Evolutionary conservation across 1,139 yeast species (phyloP), one percentile per base, ranked within the genome.

Genomic region (Lodderomyces jiufengensis): DNA sequence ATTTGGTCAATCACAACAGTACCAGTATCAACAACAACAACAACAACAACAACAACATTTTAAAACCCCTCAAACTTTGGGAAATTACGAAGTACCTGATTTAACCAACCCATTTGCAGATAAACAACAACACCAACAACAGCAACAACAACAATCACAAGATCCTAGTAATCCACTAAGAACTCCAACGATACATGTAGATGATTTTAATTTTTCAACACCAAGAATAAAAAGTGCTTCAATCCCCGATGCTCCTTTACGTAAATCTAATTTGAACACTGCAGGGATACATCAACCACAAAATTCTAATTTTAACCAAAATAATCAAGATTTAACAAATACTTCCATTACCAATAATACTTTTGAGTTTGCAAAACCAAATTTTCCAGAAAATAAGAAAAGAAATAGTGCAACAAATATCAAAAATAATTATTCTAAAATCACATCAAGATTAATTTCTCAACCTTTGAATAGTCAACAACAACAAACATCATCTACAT

Each of bases 171-270:
- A 22, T n/a, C 35, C 29, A 23, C 16, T 32, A 11, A 36, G 29
- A 28, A 37, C 48, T 11, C 47, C 44, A 32, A 40, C 38, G 5
- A 40, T 45, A 10, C 51, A 43, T 37, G 44, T 52, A 8, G 61
- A 57, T 35, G 66, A 60, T 27, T 46, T 45, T 26, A 51, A 52
- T 29, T 51, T 71, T 18, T 60, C 71, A 14, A 75, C 81, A 0
- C 80, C 82, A 8, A 55, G 77, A 42, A 52, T 73, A 27, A 68
- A 66, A 39, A 56, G 68, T 22, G 42, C 66, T 3, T 44, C 57
- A 4, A 51, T 65, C 0, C 80, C 82, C 0, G 79, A 71, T 48
- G 81, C 81, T 0, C 83, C 84, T 2, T 47, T 69, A 22, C 55
- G 82, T 42, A 69, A 63, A 46, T 57, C 75, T 21, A 51, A 64